Evolutionary conservation across 768 basidiomycete genomes (phyloP).

Genomic region (Termitomyces sp.): DNA sequence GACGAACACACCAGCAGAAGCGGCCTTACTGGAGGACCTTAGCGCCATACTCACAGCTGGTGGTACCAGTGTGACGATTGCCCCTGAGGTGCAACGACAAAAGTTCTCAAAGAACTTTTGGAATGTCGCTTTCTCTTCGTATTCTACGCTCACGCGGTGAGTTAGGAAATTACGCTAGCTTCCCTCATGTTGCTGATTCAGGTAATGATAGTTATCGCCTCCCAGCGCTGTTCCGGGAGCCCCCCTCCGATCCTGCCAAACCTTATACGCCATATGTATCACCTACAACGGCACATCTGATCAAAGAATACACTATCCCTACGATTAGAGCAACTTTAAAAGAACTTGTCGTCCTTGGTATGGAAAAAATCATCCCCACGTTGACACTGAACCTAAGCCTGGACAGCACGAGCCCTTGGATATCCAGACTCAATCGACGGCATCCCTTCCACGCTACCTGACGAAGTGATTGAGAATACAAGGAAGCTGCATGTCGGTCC

Average conservation of each 20-base stretch:
- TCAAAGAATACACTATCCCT: constrained; percentile 41
- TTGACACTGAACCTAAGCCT: neutral
- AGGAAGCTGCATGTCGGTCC: constrained; percentile 33
- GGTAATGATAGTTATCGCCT: constrained; percentile 31
- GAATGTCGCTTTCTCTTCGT: constrained; percentile 54
- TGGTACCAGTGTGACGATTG: constrained; percentile 41
- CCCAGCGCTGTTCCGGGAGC: constrained; percentile 46
- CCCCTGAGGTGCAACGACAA: constrained; percentile 55
- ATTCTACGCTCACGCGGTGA: constrained; percentile 44
- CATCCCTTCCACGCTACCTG: constrained; percentile 38
- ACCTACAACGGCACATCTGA: constrained; percentile 34
- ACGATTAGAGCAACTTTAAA: constrained; percentile 38
- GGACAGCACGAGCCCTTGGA: constrained; percentile 16
- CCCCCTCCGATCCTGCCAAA: constrained; percentile 29
- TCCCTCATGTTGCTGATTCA: neutral
- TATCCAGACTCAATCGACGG: constrained; percentile 29
- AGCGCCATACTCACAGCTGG: constrained; percentile 39
- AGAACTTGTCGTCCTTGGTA: constrained; percentile 42
- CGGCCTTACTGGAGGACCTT: constrained; percentile 38
- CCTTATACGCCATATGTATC: constrained; percentile 36
- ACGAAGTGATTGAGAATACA: constrained; percentile 33
- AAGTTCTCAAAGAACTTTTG: constrained; percentile 64
- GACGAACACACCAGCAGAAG: constrained; percentile 38
- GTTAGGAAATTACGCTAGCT: neutral
- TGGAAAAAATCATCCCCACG: neutral